These are phyloP conservation scores for Spergularia azorica DNA, from an alignment of 179 eudicot genomes.

Conservation along the genomic window DNA sequence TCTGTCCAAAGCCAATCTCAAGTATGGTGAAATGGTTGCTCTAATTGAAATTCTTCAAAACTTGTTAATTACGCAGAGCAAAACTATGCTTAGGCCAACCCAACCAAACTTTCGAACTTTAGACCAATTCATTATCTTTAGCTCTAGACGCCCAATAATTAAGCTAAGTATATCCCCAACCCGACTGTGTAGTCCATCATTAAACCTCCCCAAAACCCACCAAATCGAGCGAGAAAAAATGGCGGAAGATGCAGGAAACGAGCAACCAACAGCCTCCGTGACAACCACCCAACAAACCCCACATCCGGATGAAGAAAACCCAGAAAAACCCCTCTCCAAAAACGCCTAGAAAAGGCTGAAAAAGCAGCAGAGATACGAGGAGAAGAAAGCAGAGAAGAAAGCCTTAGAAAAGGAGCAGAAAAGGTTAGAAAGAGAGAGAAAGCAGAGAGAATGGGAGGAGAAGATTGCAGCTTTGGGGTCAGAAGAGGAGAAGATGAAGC, in stretches of 20 bases:
- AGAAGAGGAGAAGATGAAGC: constrained; percentile 63
- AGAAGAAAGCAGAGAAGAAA: constrained; percentile 64
- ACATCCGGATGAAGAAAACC: background rate
- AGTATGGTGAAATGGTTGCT: too few species aligned
- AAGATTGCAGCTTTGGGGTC: constrained; percentile 41
- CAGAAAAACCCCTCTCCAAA: constrained; percentile 41
- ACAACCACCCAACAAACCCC: background rate
- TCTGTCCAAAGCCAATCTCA: too few species aligned
- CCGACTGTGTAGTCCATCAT: background rate
- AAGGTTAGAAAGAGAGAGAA: constrained; percentile 54
- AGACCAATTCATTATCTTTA: background rate
- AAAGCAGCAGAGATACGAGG: constrained; percentile 55
- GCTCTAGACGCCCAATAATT: background rate
- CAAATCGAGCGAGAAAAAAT: background rate
- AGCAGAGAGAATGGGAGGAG: constrained; percentile 75
- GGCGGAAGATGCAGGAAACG: background rate
- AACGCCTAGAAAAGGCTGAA: constrained; percentile 60
- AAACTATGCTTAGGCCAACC: background rate
- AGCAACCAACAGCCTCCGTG: background rate
- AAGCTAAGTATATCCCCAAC: background rate
- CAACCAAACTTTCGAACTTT: background rate
- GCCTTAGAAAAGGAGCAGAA: constrained; percentile 59
- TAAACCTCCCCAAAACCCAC: constrained; percentile 19
- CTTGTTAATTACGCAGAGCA: too few species aligned
- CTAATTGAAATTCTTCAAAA: too few species aligned